A percentile compares a stretch with the other conserved stretches of the same genome.
phyloP scores from a whole-genome alignment of 768 basidiomycete species.

The Suillus weaverae region DNA sequence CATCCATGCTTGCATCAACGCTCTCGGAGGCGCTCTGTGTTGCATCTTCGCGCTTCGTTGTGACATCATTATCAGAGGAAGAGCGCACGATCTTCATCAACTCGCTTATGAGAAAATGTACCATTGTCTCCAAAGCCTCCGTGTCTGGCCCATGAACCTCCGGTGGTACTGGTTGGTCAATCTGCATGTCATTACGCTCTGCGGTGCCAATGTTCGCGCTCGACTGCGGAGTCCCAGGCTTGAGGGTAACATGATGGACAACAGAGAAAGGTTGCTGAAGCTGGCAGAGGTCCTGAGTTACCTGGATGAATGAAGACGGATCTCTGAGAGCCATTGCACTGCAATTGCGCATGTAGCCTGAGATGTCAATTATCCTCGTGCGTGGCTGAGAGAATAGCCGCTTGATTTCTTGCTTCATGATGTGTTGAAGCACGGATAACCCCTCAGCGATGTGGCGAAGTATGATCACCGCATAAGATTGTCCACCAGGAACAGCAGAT shows the following conservation, averaged over 20 bases:
- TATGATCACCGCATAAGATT: slow-evolving; percentile 83
- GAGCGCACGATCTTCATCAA: slow-evolving; percentile 60
- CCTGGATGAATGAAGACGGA: slow-evolving; percentile 71
- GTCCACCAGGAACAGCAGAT: slow-evolving; percentile 61
- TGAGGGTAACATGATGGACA: slow-evolving; percentile 59
- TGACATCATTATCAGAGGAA: slow-evolving; percentile 34
- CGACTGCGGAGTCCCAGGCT: slow-evolving; percentile 33
- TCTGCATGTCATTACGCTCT: slow-evolving; percentile 55
- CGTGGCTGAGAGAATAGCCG: slow-evolving; percentile 78
- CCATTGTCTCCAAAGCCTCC: slow-evolving; percentile 55
- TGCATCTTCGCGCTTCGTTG: slow-evolving; percentile 14
- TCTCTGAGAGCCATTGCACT: slow-evolving; percentile 82
- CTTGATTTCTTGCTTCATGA: slow-evolving; percentile 84
- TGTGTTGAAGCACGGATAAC: slow-evolving; percentile 52
- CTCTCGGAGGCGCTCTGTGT: slow-evolving; percentile 13
- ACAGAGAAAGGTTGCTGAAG: slow-evolving; percentile 65
- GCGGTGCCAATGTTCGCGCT: slow-evolving; percentile 11
- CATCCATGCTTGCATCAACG: slow-evolving; percentile 17
- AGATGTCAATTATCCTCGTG: slow-evolving; percentile 64
- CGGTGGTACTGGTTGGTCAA: slow-evolving; percentile 40
- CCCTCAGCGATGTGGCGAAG: slow-evolving; percentile 94
- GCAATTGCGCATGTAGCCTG: slow-evolving; percentile 72
- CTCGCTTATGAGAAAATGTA: slow-evolving; percentile 75
- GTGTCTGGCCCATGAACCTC: slow-evolving; percentile 27
- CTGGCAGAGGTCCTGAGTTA: slow-evolving; percentile 68